Base-by-base conservation (phyloP, 2,329 filamentous ascomycete genomes). In the Grosmannia serpens region DNA sequence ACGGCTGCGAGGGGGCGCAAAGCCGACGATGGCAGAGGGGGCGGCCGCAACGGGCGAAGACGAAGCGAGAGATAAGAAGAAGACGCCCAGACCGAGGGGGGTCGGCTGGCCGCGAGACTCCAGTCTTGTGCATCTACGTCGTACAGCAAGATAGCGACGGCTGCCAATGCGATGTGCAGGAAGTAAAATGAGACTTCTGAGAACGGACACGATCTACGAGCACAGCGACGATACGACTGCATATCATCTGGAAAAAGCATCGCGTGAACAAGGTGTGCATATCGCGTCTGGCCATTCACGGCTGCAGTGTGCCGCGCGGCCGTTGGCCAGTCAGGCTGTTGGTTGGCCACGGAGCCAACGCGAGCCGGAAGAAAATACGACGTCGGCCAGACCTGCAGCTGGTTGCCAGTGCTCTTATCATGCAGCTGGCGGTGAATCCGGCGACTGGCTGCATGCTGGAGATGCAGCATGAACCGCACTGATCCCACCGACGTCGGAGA, bases 1-100 rank as follows among this genome's bases (percentile, higher is more conserved):
- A 46, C 89, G 82, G 76, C 69, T 86, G 62, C 75, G 72, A 55
- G 66, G 69, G 68, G 71, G 57, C 79, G 75, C 62, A 71, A 73
- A 56, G 74, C 77, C 53, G 74, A 77, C 20, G 75, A 70, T 6
- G 60, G 65, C 52, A 15, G 49, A 26, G 55, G 35, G 55, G 13
- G 26, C 11, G 17, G 11, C 33, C 4, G 33, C 13, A 22, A 17
- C n/a, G 47, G 6, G 44, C 44, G 44, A n/a, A 20, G 10, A 46
- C n/a, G n/a, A 46, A 24, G 44, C n/a, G n/a, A 46, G 22, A 24
- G 44, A 24, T 11, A 24, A 46, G 10, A 9, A 7, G 10, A 15
- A 24, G 17, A n/a, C 41, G 20, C 4, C 17, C 15, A 44, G 17
- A 44, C 38, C 15, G 38, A 6, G 17, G 20, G 17, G 6, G 31